A percentile compares a stretch with the other conserved stretches of the same genome.
phyloP scores from a whole-genome alignment of 139 green algal species.

The Bryopsis sp. region DNA sequence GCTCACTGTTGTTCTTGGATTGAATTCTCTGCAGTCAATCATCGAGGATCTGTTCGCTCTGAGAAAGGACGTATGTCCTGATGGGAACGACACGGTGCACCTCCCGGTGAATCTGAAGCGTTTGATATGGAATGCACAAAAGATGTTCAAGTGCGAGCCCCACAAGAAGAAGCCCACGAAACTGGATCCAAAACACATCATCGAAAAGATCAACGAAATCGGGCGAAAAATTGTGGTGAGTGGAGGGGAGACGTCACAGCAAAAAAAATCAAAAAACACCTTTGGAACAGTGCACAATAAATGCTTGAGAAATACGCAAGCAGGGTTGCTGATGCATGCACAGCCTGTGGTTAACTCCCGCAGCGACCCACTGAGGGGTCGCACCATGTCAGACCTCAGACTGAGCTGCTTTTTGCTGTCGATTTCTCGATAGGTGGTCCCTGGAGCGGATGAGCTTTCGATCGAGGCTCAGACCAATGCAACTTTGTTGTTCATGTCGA shows the following conservation, averaged over 20 bases:
- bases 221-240: constrained; percentile 58
- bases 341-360: no score
- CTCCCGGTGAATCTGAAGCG: constrained; percentile 88
- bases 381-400: no score
- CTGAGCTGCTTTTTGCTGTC: no score
- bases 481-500: constrained; percentile 82
- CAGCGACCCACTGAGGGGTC: no score
- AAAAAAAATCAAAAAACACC: no score
- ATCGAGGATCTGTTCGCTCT: constrained; percentile 65
- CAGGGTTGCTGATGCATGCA: no score
- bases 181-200: constrained; percentile 55
- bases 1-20: no score
- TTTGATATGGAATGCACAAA: constrained; percentile 93
- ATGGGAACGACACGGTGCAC: constrained; percentile 67
- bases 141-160: constrained; percentile 53
- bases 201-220: constrained; percentile 34
- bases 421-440: no score
- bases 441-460: constrained; percentile 68
- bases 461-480: constrained; percentile 91
- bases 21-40: not conserved
- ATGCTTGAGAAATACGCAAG: no score
- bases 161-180: constrained; percentile 27
- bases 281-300: no score
- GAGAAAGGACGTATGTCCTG: constrained; percentile 64
- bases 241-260: no score